Evolutionary conservation across 1,284 basidiomycete species (phyloP), one percentile per base, ranked within the genome.

Genomic region (Rhizopogon parksii): DNA sequence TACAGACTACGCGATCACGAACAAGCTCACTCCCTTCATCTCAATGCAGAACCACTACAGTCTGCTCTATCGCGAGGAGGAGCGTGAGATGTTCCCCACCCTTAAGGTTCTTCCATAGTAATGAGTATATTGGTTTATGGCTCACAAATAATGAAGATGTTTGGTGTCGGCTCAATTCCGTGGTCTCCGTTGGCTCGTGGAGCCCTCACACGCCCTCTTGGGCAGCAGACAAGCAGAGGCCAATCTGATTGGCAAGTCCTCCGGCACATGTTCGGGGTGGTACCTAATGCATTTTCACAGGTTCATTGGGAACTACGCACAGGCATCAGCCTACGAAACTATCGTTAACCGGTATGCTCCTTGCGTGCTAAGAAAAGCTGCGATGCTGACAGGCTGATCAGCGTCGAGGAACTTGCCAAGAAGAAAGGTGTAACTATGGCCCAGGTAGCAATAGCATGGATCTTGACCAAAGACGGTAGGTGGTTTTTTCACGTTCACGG

Each of bases 11-110:
- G 70, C 63, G 11, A 68, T 69, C 50, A 54, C 57, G 7, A 71
- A 79, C 63, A 69, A 68, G 43, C 70, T 79, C 40, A 79, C 76
- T 4, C 74, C 72, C 4, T 79, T 79, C 64, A 74, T 78, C 61
- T 74, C 72, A 30, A 82, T 83, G 80, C 82, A 83, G 59, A 77
- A 79, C 61, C 76, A 73, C 51, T 70, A 76, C 54, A 71, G 59
- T 40, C 59, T 74, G 5, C 34, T 72, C 24, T 81, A 81, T 54
- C 71, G 79, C 36, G 79, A 80, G 56, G 78, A 80, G 56, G 77
- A 79, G 56, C 66, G 77, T 9, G 78, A 81, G 63, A 81, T 81
- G 77, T 72, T 76, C 52, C 78, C 78, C 6, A 70, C 70, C 4
- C 58, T 71, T 27, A 62, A 64, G 55, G 61, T 62, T 11, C 7